Base-by-base conservation (phyloP, 1,284 basidiomycete genomes). In the Moniliophthora roreri region DNA sequence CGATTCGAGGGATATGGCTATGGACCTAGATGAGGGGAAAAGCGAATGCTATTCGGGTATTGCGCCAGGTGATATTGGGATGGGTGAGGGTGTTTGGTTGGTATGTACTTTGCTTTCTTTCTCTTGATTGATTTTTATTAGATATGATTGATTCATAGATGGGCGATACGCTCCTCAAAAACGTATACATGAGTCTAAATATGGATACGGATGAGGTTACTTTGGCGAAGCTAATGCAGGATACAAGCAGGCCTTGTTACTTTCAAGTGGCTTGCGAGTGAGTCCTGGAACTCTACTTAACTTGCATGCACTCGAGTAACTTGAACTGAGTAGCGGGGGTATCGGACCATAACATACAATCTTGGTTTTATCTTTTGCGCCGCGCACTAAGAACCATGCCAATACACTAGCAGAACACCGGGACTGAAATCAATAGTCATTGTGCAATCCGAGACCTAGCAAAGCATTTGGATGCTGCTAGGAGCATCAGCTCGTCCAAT, bases 1-100 rank as follows among this genome's bases (percentile, higher is more conserved):
- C 58, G 73, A 82, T 57, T 70, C 84, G 20, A 72, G 78, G 48
- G 91, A 94, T 65, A 67, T 94, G 41, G 71, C 84, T 8, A 86
- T 91, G 11, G 72, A 89, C 62, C 56, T 63, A 26, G 78, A 77
- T 56, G 63, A 89, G 58, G 78, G 80, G 32, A 66, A 71, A 15
- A 85, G 87, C 16, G 74, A 80, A 32, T 94, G 92, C 65, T 71
- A 81, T 11, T 85, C 84, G 23, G 86, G 89, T 5, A 87, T 94
- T 63, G 77, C 77, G 15, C 68, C 78, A 2, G 83, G 83, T 18
- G 62, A 71, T 26, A 68, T 84, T 56, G 72, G 79, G 24, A 15
- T 50, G 48, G 74, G 74, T 51, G 69, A 71, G 18, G 75, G 70
- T n/a, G 75, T 82, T 58, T 88, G 85, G 86, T 72, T 90, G 55